Percentiles rank a stretch among this genome's conserved stretches.
phyloP scores from a whole-genome alignment of 1,139 yeast species.

The Kurtzmaniella quercitrusa region DNA sequence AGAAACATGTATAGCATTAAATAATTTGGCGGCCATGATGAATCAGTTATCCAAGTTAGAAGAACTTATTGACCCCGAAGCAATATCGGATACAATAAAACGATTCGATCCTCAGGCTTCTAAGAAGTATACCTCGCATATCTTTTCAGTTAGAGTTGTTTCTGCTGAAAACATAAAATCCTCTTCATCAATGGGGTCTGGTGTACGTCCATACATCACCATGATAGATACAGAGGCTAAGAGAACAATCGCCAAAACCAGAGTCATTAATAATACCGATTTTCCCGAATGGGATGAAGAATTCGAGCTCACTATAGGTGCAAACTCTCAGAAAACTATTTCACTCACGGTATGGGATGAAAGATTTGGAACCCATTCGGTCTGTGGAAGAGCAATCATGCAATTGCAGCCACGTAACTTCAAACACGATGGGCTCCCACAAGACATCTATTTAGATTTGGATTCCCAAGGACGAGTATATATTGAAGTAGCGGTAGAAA shows the following conservation, averaged over 20 bases:
- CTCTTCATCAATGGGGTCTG: constrained; percentile 33
- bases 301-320: constrained; percentile 55
- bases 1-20: constrained; percentile 70
- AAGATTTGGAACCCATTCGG: constrained; percentile 52
- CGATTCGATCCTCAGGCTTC: constrained; percentile 27
- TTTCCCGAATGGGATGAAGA: constrained; percentile 91
- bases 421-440: constrained; percentile 65
- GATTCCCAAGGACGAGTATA: constrained; percentile 65
- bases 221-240: constrained; percentile 58
- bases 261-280: constrained; percentile 54
- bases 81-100: constrained; percentile 45
- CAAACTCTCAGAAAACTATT: constrained; percentile 39
- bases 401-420: constrained; percentile 63
- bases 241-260: constrained; percentile 66
- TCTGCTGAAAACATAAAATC: constrained; percentile 69
- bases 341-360: constrained; percentile 76
- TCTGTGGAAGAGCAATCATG: constrained; percentile 66
- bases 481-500: constrained; percentile 69
- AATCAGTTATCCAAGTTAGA: constrained; percentile 58
- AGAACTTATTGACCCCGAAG: constrained; percentile 57
- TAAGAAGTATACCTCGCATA: constrained; percentile 41
- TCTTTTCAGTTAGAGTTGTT: constrained; percentile 63
- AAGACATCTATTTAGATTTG: constrained; percentile 56
- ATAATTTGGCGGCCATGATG: constrained; percentile 64
- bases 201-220: constrained; percentile 66